Evolutionary conservation across 2,329 filamentous ascomycete genomes (phyloP), one percentile per base, ranked within the genome.

Genomic region (Alternaria angustiovoidea): DNA sequence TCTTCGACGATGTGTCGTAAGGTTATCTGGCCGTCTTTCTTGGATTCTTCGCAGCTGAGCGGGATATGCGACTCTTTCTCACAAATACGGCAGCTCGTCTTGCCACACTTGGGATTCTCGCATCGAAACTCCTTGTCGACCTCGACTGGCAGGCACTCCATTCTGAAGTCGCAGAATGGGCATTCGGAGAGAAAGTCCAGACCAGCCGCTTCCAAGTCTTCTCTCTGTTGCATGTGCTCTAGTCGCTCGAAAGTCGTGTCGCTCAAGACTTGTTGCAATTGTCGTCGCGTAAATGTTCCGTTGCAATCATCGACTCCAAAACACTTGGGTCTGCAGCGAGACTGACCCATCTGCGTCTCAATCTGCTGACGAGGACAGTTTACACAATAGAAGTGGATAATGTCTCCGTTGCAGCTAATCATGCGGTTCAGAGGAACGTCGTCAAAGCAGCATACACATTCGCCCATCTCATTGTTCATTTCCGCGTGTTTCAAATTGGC

Each of bases 161-260:
- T 91, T 42, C 91, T 92, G 80, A 87, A 96, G 22, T 91, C 88
- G 75, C 93, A 96, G 72, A 93, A 95, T 0, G 92, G 92, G 66
- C 93, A 96, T 32, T 86, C 87, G 32, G 86, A 90, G 2, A 96
- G 84, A 62, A 89, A 87, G 41, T 93, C 88, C 36, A 96, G 84
- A 0, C 84, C 87, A 1, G 92, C 91, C 62, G 87, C 81, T n/a
- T 87, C 85, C 39, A 96, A 81, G 24, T 87, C 85, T 18, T 89
- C 85, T 68, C 91, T 87, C 74, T 91, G 88, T 72, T 94, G 90
- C 52, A 94, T 85, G 22, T 87, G 84, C 57, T 91, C 89, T 2
- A 96, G 80, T 8, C 88, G 89, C 3, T 83, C 80, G 30, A 86
- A 81, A 0, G 88, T 81, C 46, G 85, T 86, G 7, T 84, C 78